Conservation (phyloP, 192 early-diverging fungal genomes). For the Chytriomyces sp. region DNA sequence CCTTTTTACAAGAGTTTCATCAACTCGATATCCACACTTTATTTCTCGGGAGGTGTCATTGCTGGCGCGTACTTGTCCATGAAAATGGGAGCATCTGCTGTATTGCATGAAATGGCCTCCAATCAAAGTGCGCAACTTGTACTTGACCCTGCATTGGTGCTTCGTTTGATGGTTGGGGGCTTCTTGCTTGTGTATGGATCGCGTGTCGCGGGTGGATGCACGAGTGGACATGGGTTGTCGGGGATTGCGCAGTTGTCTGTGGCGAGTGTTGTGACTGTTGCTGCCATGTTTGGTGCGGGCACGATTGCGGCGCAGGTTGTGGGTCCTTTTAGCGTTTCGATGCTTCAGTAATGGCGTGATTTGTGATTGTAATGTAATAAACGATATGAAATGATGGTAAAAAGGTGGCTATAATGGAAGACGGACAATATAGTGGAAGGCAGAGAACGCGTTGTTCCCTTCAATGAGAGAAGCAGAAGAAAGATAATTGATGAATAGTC, state of each 20-base stretch:
- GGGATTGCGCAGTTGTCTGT: conserved; percentile 36
- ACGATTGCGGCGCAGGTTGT: conserved; percentile 20
- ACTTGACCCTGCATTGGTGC: not conserved
- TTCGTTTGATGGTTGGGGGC: conserved; percentile 30
- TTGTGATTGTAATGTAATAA: no score
- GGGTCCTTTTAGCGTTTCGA: not conserved
- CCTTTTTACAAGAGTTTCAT: conserved; percentile 24
- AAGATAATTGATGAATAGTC: no score
- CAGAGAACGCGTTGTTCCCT: no score
- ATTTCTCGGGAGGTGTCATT: conserved; percentile 25
- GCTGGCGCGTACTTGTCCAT: conserved; percentile 29
- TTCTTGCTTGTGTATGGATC: conserved; percentile 36
- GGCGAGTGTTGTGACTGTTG: conserved; percentile 33
- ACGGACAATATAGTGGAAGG: no score
- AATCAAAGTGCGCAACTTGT: no score
- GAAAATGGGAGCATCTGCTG: conserved; percentile 4
- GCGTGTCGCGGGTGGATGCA: conserved; percentile 43
- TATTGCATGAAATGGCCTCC: not conserved
- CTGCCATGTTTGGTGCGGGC: conserved; percentile 41
- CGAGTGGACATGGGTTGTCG: conserved; percentile 42
- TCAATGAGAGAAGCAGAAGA: no score
- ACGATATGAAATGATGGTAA: no score
- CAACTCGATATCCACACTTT: not conserved
- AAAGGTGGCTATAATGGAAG: no score
- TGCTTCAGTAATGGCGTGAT: no score